A percentile compares a stretch with the other conserved stretches of the same genome.
These are phyloP conservation scores for Auriscalpium orientale DNA, from an alignment of 768 basidiomycete species.

Conservation along the genomic window DNA sequence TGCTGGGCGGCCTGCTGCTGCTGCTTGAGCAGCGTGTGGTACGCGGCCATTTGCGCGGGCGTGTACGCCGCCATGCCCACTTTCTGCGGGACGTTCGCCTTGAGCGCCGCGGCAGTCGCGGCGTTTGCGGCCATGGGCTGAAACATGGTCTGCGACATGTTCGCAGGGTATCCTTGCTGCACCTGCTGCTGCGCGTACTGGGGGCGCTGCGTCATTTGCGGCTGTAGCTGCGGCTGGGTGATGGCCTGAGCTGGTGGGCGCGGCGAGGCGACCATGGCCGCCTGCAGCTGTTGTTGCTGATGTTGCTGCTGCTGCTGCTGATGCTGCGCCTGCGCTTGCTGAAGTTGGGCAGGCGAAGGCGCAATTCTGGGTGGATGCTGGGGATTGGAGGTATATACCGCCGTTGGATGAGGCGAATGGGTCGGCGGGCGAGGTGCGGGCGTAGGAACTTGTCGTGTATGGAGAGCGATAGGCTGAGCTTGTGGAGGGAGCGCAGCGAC, in stretches of 20 bases:
- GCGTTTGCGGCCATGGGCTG: not conserved
- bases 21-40: not conserved
- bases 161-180: not conserved
- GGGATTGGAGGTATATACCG: not conserved
- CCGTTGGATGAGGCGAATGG: conserved; percentile 1
- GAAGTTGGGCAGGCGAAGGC: not conserved
- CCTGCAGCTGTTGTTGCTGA: conserved; percentile 7
- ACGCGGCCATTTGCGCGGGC: not conserved
- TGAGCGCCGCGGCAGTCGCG: not conserved
- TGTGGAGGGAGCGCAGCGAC: not conserved
- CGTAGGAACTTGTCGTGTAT: not conserved
- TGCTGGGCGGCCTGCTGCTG: not conserved
- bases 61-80: not conserved
- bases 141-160: not conserved
- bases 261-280: not conserved
- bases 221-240: not conserved
- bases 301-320: conserved; percentile 7
- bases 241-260: conserved; percentile 2
- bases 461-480: not conserved
- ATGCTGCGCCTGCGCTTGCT: conserved; percentile 16
- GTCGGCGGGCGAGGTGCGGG: not conserved
- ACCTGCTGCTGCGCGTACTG: not conserved
- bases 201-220: not conserved
- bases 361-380: not conserved
- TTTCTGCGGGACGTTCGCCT: not conserved